Percentiles rank a stretch among this genome's conserved stretches.
phyloP scores from a whole-genome alignment of 306 rosid species.

The Parietaria judaica region DNA sequence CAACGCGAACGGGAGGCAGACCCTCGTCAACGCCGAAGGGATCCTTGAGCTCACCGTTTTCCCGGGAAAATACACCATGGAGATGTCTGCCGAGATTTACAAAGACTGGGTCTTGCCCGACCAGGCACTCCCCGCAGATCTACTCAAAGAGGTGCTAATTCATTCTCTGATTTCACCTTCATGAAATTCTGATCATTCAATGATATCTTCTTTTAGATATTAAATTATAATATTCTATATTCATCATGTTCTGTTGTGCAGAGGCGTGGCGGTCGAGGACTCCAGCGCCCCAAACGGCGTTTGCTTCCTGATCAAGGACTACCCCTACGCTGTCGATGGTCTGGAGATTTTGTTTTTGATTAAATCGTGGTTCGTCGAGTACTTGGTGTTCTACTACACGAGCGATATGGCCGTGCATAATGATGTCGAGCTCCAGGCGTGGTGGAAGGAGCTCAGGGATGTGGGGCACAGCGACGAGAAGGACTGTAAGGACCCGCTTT shows the following conservation, averaged over 20 bases:
- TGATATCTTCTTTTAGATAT: too few species aligned
- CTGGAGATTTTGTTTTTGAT: constrained; percentile 48
- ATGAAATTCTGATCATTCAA: too few species aligned
- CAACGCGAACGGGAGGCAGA: constrained; percentile 52
- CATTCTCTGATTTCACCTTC: not conserved
- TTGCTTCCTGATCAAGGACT: constrained; percentile 48
- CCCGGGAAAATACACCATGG: constrained; percentile 48
- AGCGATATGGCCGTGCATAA: constrained; percentile 27
- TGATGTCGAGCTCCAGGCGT: constrained; percentile 53
- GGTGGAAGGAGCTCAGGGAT: constrained; percentile 48
- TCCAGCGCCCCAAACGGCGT: constrained; percentile 37
- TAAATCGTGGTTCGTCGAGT: constrained; percentile 45
- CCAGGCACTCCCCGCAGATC: constrained; percentile 67
- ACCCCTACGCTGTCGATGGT: constrained; percentile 51
- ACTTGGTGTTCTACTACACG: constrained; percentile 39
- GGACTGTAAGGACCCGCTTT: too few species aligned
- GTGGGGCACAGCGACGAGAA: constrained; percentile 56
- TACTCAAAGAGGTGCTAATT: constrained; percentile 50
- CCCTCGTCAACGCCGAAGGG: constrained; percentile 58
- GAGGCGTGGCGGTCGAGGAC: constrained; percentile 60
- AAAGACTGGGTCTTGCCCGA: constrained; percentile 66
- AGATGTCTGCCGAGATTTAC: constrained; percentile 51
- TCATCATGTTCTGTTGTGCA: not conserved
- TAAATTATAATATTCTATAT: too few species aligned
- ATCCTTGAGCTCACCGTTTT: constrained; percentile 50